Conservation (phyloP, 768 basidiomycete genomes). For the Lactarius indigo region DNA sequence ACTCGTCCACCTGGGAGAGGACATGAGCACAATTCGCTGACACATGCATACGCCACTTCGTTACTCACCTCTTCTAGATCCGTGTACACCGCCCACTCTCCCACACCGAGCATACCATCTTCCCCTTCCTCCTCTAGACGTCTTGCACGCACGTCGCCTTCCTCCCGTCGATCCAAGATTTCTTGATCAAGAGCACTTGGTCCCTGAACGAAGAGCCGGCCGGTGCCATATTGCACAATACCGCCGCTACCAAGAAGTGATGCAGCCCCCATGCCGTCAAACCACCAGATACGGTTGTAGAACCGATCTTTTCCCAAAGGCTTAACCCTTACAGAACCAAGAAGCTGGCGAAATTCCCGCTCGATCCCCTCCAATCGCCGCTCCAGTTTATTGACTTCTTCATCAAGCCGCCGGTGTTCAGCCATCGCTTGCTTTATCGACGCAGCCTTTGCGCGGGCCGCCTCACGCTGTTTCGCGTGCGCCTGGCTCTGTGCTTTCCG, state of each 20-base stretch:
- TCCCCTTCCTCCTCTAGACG: conserved; percentile 78
- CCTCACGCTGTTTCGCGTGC: conserved; percentile 77
- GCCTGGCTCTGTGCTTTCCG: conserved; percentile 52
- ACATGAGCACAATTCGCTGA: background rate
- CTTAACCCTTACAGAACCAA: conserved; percentile 81
- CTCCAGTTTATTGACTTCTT: conserved; percentile 82
- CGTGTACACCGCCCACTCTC: conserved; percentile 91
- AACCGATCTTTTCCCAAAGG: conserved; percentile 92
- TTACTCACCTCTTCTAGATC: conserved; percentile 78
- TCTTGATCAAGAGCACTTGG: conserved; percentile 80
- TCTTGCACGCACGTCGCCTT: conserved; percentile 51
- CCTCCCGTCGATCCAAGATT: conserved; percentile 57
- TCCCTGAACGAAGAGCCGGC: conserved; percentile 89
- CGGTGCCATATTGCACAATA: conserved; percentile 80
- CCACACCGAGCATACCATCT: conserved; percentile 63
- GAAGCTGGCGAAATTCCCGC: conserved; percentile 87
- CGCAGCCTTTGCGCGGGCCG: conserved; percentile 71
- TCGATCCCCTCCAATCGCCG: conserved; percentile 83
- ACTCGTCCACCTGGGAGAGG: conserved; percentile 65
- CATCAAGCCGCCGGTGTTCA: conserved; percentile 80
- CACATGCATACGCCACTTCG: background rate
- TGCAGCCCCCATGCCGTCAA: conserved; percentile 90
- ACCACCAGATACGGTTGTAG: conserved; percentile 97
- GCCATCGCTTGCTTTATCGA: conserved; percentile 78
- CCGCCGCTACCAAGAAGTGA: conserved; percentile 77